A percentile compares a stretch with the other conserved stretches of the same genome.
Evolutionary conservation across 2,329 filamentous ascomycete species (phyloP).

Genomic region (Didymella keratinophila): DNA sequence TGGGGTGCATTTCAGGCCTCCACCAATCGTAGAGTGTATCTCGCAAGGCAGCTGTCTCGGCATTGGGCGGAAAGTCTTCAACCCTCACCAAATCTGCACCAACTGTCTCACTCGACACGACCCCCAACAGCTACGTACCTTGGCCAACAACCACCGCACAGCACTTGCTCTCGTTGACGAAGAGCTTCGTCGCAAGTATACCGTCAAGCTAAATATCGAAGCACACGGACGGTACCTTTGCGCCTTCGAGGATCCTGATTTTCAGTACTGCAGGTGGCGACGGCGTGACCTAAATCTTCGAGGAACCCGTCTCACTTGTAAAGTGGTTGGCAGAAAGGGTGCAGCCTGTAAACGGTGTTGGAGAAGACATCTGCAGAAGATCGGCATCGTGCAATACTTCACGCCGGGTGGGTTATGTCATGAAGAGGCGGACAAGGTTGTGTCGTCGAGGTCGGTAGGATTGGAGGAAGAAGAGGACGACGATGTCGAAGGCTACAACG

Average conservation of each 20-base stretch:
- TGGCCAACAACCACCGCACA: slow-evolving; percentile 26
- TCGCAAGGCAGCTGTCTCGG: slow-evolving; percentile 34
- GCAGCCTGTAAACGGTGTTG: slow-evolving; percentile 37
- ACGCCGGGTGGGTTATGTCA: slow-evolving; percentile 40
- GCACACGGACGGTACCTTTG: slow-evolving; percentile 33
- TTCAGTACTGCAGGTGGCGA: slow-evolving; percentile 37
- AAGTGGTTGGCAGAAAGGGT: slow-evolving; percentile 32
- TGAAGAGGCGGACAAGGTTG: slow-evolving; percentile 36
- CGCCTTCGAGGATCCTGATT: slow-evolving; percentile 41
- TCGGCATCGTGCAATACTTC: slow-evolving; percentile 37
- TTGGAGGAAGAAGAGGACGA: slow-evolving; percentile 32
- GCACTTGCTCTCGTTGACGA: slow-evolving; percentile 29
- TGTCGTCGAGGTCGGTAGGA: slow-evolving; percentile 28
- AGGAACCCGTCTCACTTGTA: slow-evolving; percentile 30
- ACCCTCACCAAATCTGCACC: slow-evolving; percentile 30
- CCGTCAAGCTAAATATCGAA: slow-evolving; percentile 36
- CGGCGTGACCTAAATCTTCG: slow-evolving; percentile 36
- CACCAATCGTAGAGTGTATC: slow-evolving; percentile 36
- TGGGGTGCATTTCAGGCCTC: slow-evolving; percentile 32
- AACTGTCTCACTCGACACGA: slow-evolving; percentile 39
- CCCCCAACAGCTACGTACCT: slow-evolving; percentile 33
- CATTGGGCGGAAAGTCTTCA: slow-evolving; percentile 38
- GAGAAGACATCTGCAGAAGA: slow-evolving; percentile 33
- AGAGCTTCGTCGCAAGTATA: slow-evolving; percentile 31
- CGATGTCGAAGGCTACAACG: slow-evolving; percentile 38